Base-by-base conservation (phyloP, 257 asterid species). In the Plantago elongata region DNA sequence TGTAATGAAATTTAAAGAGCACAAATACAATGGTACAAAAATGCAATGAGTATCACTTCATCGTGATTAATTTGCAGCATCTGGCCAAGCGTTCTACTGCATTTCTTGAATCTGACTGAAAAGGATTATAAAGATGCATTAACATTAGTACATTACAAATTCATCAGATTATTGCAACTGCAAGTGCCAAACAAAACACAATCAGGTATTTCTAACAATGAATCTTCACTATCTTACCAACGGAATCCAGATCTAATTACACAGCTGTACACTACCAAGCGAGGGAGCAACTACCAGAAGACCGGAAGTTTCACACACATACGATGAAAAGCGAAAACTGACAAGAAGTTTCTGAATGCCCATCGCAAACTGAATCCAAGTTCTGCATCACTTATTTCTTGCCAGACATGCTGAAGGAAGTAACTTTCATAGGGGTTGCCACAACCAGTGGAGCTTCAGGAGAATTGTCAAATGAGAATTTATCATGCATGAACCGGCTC, bases 391-490 rank as follows among this genome's bases (percentile, higher is more conserved):
- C 16, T 70, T 74, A 79, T 46, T 73, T 72, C 75, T 78, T 85
- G 65, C 85, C 87, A 8, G 96, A 73, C 95, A 91, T 75, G 88
- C 96, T 89, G 84, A 87, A 81, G 57, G 99, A 93, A 44, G 96
- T 80, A 50, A 93, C 95, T 77, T 93, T 93, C 94, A 78, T 69
- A 0, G 97, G 97, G 38, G 99, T 93, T 0, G 99, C 97, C 60
- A 93, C 99, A 27, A 93, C 99, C 61, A 93, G 66, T 5, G 99
- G 99, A 59, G 99, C 99, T 43, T 89, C 99, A 0, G 97, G 97
- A 38, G 99, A 89, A 69, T 84, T 73, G 58, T 70, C 74, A 10
- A 69, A 16, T 1, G 97, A 84, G 62, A 57, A 93, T 46, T 87
- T 87, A 79, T 93, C 97, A 27, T 93, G 95, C 99, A 93, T 89